These are phyloP conservation scores for Colletotrichum sp. DNA, from an alignment of 2,329 filamentous ascomycete species.

Conservation along the genomic window DNA sequence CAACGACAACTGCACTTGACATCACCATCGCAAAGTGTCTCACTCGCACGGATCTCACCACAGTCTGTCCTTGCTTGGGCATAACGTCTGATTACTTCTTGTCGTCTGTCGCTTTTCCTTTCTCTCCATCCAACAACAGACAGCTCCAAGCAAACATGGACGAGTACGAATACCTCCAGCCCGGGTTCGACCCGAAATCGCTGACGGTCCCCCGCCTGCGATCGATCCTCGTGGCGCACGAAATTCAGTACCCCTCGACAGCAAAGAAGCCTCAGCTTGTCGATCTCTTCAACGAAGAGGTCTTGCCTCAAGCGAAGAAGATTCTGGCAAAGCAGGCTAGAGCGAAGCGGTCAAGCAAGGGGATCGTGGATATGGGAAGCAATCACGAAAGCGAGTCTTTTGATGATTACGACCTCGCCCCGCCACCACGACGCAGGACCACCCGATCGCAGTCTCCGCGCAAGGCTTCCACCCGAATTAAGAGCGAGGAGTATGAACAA, in stretches of 20 bases:
- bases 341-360: constrained; percentile 85
- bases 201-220: constrained; percentile 89
- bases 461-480: constrained; percentile 56
- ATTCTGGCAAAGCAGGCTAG: constrained; percentile 76
- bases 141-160: constrained; percentile 49
- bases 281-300: constrained; percentile 78
- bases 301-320: constrained; percentile 79
- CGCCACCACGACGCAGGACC: constrained; percentile 51
- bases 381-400: constrained; percentile 69
- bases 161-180: constrained; percentile 81
- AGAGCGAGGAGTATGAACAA: constrained; percentile 56
- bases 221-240: constrained; percentile 89
- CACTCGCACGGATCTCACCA: not conserved
- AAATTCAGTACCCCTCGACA: constrained; percentile 82
- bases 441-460: constrained; percentile 61
- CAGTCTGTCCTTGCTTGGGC: not conserved
- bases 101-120: not conserved
- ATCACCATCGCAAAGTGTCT: constrained; percentile 11
- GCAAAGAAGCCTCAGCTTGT: constrained; percentile 93
- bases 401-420: constrained; percentile 62
- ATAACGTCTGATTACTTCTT: not conserved
- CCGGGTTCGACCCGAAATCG: constrained; percentile 81
- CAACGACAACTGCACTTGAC: not conserved
- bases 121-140: not conserved
- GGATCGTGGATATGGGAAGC: constrained; percentile 74